Conservation (phyloP, 78 protist species). For the Isochrysis galbana region DNA sequence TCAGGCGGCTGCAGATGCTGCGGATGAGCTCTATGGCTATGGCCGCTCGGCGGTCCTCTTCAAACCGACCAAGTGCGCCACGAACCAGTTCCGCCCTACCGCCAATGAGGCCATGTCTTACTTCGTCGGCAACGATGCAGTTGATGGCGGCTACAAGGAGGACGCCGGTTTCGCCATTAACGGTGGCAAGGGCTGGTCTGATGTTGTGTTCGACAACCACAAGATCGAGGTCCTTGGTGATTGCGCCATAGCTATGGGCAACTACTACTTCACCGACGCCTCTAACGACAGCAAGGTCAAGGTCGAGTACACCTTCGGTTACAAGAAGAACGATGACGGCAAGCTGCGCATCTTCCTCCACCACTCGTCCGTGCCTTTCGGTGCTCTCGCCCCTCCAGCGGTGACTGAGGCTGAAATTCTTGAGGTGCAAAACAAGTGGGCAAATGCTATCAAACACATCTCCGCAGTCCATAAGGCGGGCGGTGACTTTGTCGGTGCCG, state of each 20-base stretch:
- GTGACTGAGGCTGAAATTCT: background rate
- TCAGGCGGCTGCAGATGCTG: no score
- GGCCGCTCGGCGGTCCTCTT: background rate
- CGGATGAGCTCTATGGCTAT: conserved; percentile 14
- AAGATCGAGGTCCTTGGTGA: background rate
- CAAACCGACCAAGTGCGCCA: background rate
- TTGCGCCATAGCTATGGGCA: background rate
- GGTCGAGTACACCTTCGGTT: no score
- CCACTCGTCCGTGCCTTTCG: conserved; percentile 23
- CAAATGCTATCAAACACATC: background rate
- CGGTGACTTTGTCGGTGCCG: background rate
- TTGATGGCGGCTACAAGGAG: background rate
- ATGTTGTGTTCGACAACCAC: conserved; percentile 30
- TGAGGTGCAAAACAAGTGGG: conserved; percentile 16
- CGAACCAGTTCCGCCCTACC: conserved; percentile 8
- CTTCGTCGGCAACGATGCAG: background rate
- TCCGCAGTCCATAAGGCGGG: background rate
- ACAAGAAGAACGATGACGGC: no score
- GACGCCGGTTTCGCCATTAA: conserved; percentile 11
- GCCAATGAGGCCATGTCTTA: conserved; percentile 13
- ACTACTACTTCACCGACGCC: background rate
- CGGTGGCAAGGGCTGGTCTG: background rate
- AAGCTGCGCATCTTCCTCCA: no score
- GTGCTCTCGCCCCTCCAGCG: background rate
- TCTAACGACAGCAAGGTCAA: background rate